Evolutionary conservation across 768 basidiomycete species (phyloP), one percentile per base, ranked within the genome.

Genomic region (Chiua virens): DNA sequence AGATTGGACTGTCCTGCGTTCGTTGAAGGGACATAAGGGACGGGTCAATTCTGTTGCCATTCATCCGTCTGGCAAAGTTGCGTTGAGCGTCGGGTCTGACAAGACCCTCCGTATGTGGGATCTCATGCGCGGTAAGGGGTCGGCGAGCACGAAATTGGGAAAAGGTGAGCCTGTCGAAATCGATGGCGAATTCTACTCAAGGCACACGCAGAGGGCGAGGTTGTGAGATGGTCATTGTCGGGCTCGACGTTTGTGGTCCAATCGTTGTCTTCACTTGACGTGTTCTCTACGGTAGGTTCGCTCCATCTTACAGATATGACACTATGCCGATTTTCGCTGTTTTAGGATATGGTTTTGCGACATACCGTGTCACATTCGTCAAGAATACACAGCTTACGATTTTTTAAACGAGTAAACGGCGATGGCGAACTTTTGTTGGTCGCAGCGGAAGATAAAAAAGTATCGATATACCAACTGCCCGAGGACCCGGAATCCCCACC

Each of bases 41-140:
- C 83, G 90, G 22, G 86, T 98, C 53, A 98, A 98, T 66, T 80
- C 81, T 30, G 80, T 97, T 34, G 90, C 92, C 3, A 85, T 98
- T 3, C 97, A 99, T 63, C 96, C 93, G 0, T 88, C 90, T 0
- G 92, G 95, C 7, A 90, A 98, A 61, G 81, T 98, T 17, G 95
- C 87, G 1, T 69, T 99, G 36, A 92, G 86, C 54, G 93, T 98
- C 0, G 96, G 97, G 8, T 87, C 85, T 61, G 97, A 98, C 62
- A 78, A 80, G 56, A 91, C 89, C 4, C 58, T 98, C 52, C 80
- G 94, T 38, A 97, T 99, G 95, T 99, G 97, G 97, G 97, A 99
- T 75, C 74, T 99, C 43, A 95, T 98, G 91, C 76, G 95, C 40
- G 96, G 96, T 0, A 87, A 88, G 67, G 91, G 92, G 4, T 83